phyloP scores from a whole-genome alignment of 164 flowering plant species.

The Chimonanthus salicifolius region DNA sequence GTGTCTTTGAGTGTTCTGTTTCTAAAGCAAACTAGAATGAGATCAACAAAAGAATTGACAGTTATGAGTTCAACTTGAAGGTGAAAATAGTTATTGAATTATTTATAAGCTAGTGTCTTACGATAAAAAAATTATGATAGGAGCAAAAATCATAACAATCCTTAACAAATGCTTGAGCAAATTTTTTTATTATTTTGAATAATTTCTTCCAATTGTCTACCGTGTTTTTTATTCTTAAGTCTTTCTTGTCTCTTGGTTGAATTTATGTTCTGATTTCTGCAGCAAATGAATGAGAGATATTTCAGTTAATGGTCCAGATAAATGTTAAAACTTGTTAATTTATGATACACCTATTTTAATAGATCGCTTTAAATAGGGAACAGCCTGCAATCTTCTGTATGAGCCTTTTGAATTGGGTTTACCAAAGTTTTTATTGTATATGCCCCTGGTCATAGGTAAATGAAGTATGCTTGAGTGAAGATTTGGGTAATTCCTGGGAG shows the following conservation, averaged over 20 bases:
- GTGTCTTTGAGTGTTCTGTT: no score
- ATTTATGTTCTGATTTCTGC: no score
- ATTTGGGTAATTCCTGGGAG: conserved; percentile 84
- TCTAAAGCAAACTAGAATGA: no score
- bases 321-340: no score
- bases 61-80: neutral
- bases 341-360: no score
- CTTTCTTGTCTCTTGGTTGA: no score
- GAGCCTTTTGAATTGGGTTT: neutral
- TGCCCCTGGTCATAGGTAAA: conserved; percentile 48
- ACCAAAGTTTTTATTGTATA: neutral
- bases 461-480: conserved; percentile 63
- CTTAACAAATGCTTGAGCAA: neutral
- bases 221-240: no score
- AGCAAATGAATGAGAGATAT: no score
- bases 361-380: neutral
- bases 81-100: neutral
- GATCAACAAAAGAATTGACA: no score
- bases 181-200: no score
- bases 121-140: neutral
- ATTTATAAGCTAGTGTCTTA: neutral
- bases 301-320: no score
- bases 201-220: neutral
- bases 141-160: neutral
- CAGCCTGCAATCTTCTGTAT: neutral